Percentiles rank a stretch among this genome's conserved stretches.
phyloP scores from a whole-genome alignment of 352 stramenopile genomes.

The Phytophthora lateralis region DNA sequence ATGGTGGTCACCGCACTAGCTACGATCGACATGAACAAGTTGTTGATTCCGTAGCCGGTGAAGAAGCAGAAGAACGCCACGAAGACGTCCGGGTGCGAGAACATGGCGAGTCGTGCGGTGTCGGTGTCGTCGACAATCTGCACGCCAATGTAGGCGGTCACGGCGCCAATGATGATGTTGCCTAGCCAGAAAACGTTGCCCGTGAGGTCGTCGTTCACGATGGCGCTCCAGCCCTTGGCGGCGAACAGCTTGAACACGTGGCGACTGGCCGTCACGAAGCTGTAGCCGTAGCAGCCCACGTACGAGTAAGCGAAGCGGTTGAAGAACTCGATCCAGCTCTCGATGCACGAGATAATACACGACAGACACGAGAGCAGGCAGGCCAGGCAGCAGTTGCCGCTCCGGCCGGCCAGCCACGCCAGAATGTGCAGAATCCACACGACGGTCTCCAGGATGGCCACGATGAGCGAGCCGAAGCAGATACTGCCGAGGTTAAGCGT shows the following conservation, averaged over 20 bases:
- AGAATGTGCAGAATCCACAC: conserved; percentile 72
- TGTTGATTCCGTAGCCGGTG: conserved; percentile 77
- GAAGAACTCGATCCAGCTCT: conserved; percentile 89
- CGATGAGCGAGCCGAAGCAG: conserved; percentile 91
- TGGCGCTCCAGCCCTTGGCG: conserved; percentile 84
- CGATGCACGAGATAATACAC: conserved; percentile 83
- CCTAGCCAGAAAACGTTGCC: conserved; percentile 87
- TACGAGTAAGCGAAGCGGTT: conserved; percentile 91
- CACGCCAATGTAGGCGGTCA: conserved; percentile 70
- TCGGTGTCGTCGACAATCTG: conserved; percentile 57
- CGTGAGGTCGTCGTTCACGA: conserved; percentile 90
- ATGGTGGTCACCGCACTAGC: conserved; percentile 79
- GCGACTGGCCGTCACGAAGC: conserved; percentile 76
- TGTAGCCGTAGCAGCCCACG: conserved; percentile 88
- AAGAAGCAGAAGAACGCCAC: conserved; percentile 78
- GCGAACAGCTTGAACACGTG: conserved; percentile 85
- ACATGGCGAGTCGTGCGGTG: conserved; percentile 60
- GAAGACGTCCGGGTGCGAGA: conserved; percentile 67
- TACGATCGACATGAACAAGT: conserved; percentile 73
- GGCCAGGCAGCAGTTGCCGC: conserved; percentile 75
- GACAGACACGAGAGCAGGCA: conserved; percentile 71
- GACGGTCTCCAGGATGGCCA: conserved; percentile 90
- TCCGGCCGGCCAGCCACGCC: conserved; percentile 57
- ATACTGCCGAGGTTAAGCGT: conserved; percentile 93
- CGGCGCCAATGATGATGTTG: conserved; percentile 72